phyloP scores from a whole-genome alignment of 352 stramenopile species.

The Hyaloperonospora arabidopsidis region DNA sequence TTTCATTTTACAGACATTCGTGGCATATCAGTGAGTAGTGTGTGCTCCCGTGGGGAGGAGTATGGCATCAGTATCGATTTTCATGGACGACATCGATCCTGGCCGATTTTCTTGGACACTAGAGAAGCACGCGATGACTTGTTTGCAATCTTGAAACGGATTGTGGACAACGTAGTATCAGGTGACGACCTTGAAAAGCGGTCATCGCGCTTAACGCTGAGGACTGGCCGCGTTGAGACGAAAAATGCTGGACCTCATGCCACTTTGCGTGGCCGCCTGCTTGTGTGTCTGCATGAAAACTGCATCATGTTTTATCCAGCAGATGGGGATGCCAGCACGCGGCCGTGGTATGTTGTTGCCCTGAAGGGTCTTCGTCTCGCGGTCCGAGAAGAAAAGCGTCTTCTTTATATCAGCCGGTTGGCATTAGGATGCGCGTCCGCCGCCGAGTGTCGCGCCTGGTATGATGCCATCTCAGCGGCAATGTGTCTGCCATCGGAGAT shows the following conservation, averaged over 20 bases:
- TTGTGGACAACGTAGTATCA: constrained; percentile 52
- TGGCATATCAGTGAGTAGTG: constrained; percentile 34
- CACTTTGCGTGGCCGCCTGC: constrained; percentile 65
- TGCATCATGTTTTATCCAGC: constrained; percentile 74
- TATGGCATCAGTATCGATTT: constrained; percentile 67
- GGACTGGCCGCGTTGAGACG: constrained; percentile 56
- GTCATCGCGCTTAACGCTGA: constrained; percentile 64
- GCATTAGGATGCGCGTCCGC: constrained; percentile 45
- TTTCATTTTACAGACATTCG: constrained; percentile 67
- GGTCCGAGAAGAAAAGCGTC: constrained; percentile 56
- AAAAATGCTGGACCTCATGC: constrained; percentile 73
- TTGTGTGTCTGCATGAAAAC: constrained; percentile 74
- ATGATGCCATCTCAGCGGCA: constrained; percentile 57
- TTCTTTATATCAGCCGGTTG: constrained; percentile 55
- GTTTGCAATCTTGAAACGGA: constrained; percentile 60
- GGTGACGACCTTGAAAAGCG: constrained; percentile 63
- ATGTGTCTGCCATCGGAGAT: constrained; percentile 56
- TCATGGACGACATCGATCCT: constrained; percentile 51
- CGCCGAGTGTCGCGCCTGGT: constrained; percentile 58
- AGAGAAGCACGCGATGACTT: constrained; percentile 64
- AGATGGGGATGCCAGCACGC: constrained; percentile 43
- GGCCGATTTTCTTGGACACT: constrained; percentile 76
- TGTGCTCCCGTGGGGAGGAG: constrained; percentile 43
- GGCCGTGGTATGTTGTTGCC: constrained; percentile 75
- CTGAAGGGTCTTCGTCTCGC: constrained; percentile 59